Evolutionary conservation across 2,329 filamentous ascomycete genomes (phyloP), one percentile per base, ranked within the genome.

Genomic region (Chaetomium strumarium): DNA sequence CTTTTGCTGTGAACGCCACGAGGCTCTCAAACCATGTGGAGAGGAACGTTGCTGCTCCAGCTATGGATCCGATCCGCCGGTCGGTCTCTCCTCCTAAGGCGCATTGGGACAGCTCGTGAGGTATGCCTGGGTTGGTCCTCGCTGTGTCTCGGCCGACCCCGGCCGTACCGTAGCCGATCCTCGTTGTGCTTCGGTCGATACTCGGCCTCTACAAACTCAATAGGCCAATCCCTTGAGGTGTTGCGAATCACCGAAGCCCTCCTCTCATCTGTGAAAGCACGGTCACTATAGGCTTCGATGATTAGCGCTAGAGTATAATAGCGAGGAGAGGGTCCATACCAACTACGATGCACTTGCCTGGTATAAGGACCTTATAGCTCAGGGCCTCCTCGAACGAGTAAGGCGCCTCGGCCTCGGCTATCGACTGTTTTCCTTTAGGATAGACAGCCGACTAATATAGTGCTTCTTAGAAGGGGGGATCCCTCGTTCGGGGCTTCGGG

Each of bases 191-290:
- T 51, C 34, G 24, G 41, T 40, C 49, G 49, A 51, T 51, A 51
- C 49, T 51, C 41, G 34, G 49, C 41, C 41, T 51, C 49, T 6
- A 51, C 49, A 51, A 51, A 51, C 49, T 51, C 42, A 34, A 51
- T 51, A 46, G 41, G 49, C 49, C 29, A 51, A n/a, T 46, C 49
- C 49, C 17, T 51, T 40, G 42, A 51, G 36, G 49, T 51, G 36
- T 51, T 51, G 36, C 49, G 49, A 51, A 51, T 51, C 17, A 51
- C 49, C 41, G 36, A 51, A 40, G 49, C 49, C 42, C 49, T 46
- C 41, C 49, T 45, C 42, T 51, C 14, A 36, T 51, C 41, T 40
- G 36, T 51, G 17, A 51, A 51, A 12, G 36, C 17, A 51, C 36
- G 29, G 49, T 51, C 49, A 13, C 49, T 13, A 46, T 17, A 51